Base-by-base conservation (phyloP, 2,329 filamentous ascomycete species). In the Colletotrichum shisoi region DNA sequence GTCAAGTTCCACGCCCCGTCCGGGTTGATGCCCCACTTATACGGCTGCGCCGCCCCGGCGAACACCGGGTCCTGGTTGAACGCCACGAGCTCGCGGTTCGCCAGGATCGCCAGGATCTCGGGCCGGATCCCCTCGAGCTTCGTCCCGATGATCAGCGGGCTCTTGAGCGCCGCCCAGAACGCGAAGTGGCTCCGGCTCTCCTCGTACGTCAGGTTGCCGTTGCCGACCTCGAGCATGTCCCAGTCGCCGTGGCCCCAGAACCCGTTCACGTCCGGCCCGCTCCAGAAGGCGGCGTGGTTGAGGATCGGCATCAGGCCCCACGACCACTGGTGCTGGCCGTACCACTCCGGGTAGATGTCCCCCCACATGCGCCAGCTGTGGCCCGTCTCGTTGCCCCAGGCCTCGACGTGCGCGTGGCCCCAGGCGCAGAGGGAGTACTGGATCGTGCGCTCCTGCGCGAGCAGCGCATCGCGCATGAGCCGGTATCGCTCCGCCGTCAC, bases 351-450 rank as follows among this genome's bases (percentile, higher is more conserved):
- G 42, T 72, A 68, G 48, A 83, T 83, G 70, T 83, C 81, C 1
- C 73, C 76, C 65, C 76, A 80, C 76, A 80, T 83, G 68, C 77
- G 77, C 79, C 78, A 84, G 31, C 79, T 82, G 63, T 82, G 81
- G 2, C 81, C 84, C 0, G 80, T 82, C 6, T 73, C 70, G 62
- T 80, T 80, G 7, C 81, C 85, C 83, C 84, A 87, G 3, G 73
- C 71, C 59, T 81, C 79, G 4, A 86, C 83, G 17, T 81, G 76
- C 0, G 81, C 83, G 17, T 79, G 72, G 4, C 85, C 85, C 84
- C 85, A 87, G 37, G 82, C 78, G 71, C 84, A 87, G 15, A 87
- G 75, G 12, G 78, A 82, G 73, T 82, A 86, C 4, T 83, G 72
- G 13, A 87, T 86, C 0, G 79, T 77, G 15, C 79, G 76, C 54